Evolutionary conservation across 768 basidiomycete species (phyloP).

Genomic region (Macrolepiota dolichaula): DNA sequence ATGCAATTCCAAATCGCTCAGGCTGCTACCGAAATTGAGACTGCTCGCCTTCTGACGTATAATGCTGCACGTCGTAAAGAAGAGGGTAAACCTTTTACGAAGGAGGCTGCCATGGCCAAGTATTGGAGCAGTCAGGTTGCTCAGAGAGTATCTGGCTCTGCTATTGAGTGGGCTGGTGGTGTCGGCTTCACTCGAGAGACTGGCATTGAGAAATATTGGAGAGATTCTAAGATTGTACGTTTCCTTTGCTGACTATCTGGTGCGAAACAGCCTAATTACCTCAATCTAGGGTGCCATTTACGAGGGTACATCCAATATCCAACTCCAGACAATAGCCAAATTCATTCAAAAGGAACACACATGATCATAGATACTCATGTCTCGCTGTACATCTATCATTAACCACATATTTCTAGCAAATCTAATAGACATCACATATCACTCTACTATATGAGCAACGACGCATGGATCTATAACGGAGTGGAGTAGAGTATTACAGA

Average conservation of each 20-base stretch:
- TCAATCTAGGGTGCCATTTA: slow-evolving; percentile 77
- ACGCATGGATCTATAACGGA: neutral
- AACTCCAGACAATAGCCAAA: slow-evolving; percentile 93
- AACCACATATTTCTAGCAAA: neutral
- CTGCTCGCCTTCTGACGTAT: slow-evolving; percentile 88
- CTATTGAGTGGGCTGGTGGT: slow-evolving; percentile 97
- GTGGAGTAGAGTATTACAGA: slow-evolving; percentile 8
- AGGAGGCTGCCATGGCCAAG: slow-evolving; percentile 98
- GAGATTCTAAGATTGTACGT: slow-evolving; percentile 94
- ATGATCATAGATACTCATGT: slow-evolving; percentile 23
- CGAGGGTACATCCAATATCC: slow-evolving; percentile 97
- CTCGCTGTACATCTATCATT: neutral
- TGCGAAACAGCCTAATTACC: slow-evolving; percentile 1
- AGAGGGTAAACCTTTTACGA: slow-evolving; percentile 79
- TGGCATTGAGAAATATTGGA: slow-evolving; percentile 94
- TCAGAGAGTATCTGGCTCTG: slow-evolving; percentile 79
- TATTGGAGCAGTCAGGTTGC: slow-evolving; percentile 89
- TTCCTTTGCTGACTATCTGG: neutral
- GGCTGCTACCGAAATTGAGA: slow-evolving; percentile 86
- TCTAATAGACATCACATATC: neutral
- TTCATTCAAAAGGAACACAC: slow-evolving; percentile 85
- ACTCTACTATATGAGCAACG: no score
- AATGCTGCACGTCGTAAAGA: slow-evolving; percentile 96
- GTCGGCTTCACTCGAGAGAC: slow-evolving; percentile 92
- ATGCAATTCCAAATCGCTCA: slow-evolving; percentile 95